Evolutionary conservation across 1,284 basidiomycete species (phyloP).

Genomic region (Pseudozyma flocculosa): DNA sequence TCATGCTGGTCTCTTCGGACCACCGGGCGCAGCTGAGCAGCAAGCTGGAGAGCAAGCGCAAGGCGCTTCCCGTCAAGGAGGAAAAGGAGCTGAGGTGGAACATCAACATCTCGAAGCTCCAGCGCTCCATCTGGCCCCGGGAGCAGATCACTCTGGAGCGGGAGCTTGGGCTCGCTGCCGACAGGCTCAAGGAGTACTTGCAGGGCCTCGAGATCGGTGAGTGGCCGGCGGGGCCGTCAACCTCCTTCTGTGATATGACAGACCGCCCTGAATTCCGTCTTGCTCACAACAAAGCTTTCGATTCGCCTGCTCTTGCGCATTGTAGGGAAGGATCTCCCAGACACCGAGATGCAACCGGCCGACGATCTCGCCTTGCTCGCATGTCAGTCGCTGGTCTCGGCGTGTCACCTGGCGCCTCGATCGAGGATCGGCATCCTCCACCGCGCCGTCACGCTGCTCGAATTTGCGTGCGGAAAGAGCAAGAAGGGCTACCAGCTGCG

Average conservation of each 20-base stretch:
- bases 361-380: conserved; percentile 79
- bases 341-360: conserved; percentile 79
- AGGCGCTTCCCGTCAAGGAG: conserved; percentile 8
- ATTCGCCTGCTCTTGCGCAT: no score
- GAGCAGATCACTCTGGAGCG: conserved; percentile 5
- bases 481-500: conserved; percentile 45
- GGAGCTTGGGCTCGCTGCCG: conserved; percentile 7
- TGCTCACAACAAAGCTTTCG: neutral
- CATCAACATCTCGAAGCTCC: conserved; percentile 34
- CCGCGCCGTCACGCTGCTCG: conserved; percentile 23
- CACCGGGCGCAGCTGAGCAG: conserved; percentile 46
- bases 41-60: neutral
- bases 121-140: conserved; percentile 12
- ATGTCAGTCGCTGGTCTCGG: conserved; percentile 68
- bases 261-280: no score
- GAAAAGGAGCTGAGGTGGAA: conserved; percentile 18
- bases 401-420: conserved; percentile 35
- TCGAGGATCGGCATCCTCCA: conserved; percentile 4
- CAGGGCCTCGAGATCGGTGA: conserved; percentile 64
- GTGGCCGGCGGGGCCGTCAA: no score
- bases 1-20: conserved; percentile 61
- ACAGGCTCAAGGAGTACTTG: conserved; percentile 61
- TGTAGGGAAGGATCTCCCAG: conserved; percentile 66
- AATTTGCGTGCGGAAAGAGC: conserved; percentile 20
- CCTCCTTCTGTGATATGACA: no score